Evolutionary conservation across 257 asterid genomes (phyloP), one percentile per base, ranked within the genome.

Genomic region (Nicotiana benthamiana): DNA sequence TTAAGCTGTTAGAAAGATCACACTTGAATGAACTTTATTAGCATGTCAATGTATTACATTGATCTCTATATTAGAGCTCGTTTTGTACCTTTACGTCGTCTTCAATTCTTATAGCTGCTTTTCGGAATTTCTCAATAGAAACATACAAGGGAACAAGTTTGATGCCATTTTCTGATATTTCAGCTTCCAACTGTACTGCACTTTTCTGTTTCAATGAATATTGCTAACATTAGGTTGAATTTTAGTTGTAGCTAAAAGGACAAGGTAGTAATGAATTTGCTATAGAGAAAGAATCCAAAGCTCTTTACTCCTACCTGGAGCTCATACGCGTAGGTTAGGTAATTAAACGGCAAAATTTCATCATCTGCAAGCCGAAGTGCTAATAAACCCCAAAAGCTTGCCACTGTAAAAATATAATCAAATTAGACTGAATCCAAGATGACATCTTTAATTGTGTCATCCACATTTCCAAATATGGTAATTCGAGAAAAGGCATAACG

Each of bases 311-410:
- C 28, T 88, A 94, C 97, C 97, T 89, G 92, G 77, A 93, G 93
- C 88, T 94, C 98, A 28, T 30, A 57, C 20, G 89, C 97, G 54
- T 94, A 94, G 16, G 89, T 74, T 68, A 85, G 90, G 81, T 94
- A 93, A 89, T 94, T 90, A 52, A 90, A 93, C 67, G 98, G 98
- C 80, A 94, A 83, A 82, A 91, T 6, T 80, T 89, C 90, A 18
- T 89, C 89, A 22, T 94, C 98, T 30, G 97, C 95, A 70, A 93
- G 96, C 88, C 82, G 87, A 80, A 94, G 94, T 78, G 97, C 98
- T 28, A 93, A 84, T 61, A 90, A 83, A 40, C 97, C 98, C 97
- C 97, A 93, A 20, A 93, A 43, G 84, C 92, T 94, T 75, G 98
- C 86, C 86, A 87, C 97, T 94, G 90, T 79, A 81, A 83, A 84